A percentile compares a stretch with the other conserved stretches of the same genome.
Conservation (phyloP, 1,139 yeast species). For the Zygoascus sp. region DNA sequence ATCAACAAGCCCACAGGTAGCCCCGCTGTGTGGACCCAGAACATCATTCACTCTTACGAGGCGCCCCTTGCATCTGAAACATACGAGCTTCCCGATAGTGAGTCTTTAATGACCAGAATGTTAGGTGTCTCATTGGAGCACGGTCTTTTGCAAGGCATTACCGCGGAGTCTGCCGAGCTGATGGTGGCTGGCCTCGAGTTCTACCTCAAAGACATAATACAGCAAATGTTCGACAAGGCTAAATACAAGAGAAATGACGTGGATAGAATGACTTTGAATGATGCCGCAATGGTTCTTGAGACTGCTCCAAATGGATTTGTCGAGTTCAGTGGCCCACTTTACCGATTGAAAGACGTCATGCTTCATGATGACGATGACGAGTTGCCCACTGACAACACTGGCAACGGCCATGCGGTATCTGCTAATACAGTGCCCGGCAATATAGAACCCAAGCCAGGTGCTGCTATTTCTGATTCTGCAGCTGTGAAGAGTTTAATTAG, state of each 20-base stretch:
- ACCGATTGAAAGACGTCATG: constrained; percentile 32
- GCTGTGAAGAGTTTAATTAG: constrained; percentile 8
- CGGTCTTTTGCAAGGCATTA: constrained; percentile 81
- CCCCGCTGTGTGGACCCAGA: constrained; percentile 86
- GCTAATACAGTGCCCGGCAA: too few species aligned
- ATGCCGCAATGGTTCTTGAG: constrained; percentile 31
- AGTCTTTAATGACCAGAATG: constrained; percentile 62
- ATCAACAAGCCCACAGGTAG: constrained; percentile 35
- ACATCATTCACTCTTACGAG: constrained; percentile 83
- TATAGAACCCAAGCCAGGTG: not conserved
- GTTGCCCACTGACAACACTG: not conserved
- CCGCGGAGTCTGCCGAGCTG: constrained; percentile 70
- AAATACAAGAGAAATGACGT: constrained; percentile 18
- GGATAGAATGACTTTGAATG: constrained; percentile 31
- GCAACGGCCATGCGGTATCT: not conserved
- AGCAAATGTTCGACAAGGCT: constrained; percentile 60
- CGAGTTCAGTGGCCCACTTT: constrained; percentile 33
- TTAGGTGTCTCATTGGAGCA: constrained; percentile 84
- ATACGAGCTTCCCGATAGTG: constrained; percentile 79
- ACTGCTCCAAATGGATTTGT: constrained; percentile 33
- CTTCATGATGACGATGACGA: constrained; percentile 29
- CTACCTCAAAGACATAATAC: constrained; percentile 70
- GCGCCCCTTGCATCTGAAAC: constrained; percentile 76
- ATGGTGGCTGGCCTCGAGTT: constrained; percentile 72
- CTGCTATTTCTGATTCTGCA: not conserved